These are phyloP conservation scores for Arthrobotrys pseudoclavata DNA, from an alignment of 2,329 filamentous ascomycete species.

Conservation along the genomic window DNA sequence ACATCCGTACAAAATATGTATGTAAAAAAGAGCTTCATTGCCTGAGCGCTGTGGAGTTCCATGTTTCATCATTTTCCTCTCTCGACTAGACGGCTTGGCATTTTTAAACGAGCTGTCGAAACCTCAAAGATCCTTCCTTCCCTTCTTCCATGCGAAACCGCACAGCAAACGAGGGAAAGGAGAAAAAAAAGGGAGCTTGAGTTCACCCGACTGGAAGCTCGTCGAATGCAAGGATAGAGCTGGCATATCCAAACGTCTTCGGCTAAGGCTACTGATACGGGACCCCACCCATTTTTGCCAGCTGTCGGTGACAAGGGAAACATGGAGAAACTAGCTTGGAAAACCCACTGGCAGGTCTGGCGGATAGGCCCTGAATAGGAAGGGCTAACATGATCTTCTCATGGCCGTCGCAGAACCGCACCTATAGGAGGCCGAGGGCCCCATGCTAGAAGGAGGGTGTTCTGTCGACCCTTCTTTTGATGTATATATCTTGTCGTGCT, in stretches of 20 bases:
- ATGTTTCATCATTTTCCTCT: conserved; percentile 40
- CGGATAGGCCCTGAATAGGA: conserved; percentile 48
- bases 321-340: conserved; percentile 38
- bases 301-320: conserved; percentile 52
- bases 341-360: conserved; percentile 26
- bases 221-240: conserved; percentile 39
- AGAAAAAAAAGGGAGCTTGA: conserved; percentile 16
- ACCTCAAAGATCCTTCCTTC: conserved; percentile 8
- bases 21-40: conserved; percentile 9
- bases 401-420: conserved; percentile 36
- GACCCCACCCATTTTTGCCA: conserved; percentile 56
- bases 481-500: background rate
- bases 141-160: conserved; percentile 17
- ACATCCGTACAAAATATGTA: background rate
- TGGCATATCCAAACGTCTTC: conserved; percentile 45
- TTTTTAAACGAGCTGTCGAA: conserved; percentile 47
- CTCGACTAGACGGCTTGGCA: conserved; percentile 53
- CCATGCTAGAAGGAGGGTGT: conserved; percentile 23
- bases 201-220: conserved; percentile 8
- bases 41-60: conserved; percentile 25
- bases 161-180: background rate
- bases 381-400: conserved; percentile 49
- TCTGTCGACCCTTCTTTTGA: background rate
- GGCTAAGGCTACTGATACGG: conserved; percentile 58
- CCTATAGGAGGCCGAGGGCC: conserved; percentile 42